These are phyloP conservation scores for Cercospora beticola DNA, from an alignment of 2,329 filamentous ascomycete genomes.

Conservation along the genomic window DNA sequence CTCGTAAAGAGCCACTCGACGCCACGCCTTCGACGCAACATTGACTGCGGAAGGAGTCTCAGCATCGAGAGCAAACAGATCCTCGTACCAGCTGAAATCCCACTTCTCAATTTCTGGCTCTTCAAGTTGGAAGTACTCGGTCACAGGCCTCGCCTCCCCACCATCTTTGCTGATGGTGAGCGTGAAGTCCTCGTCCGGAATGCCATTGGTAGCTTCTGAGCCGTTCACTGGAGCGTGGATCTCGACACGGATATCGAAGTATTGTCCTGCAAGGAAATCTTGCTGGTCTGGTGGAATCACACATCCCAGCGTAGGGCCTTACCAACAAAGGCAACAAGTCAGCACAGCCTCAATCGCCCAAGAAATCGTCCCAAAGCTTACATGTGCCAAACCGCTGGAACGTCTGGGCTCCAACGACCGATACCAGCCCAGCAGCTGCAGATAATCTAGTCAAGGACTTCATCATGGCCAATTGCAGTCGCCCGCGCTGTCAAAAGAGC, in stretches of 20 bases:
- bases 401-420: constrained; percentile 47
- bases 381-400: constrained; percentile 58
- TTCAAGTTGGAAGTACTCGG: constrained; percentile 66
- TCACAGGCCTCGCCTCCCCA: constrained; percentile 53
- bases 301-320: constrained; percentile 56
- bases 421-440: constrained; percentile 13
- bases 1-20: constrained; percentile 72
- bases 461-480: constrained; percentile 13
- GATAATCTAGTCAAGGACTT: constrained; percentile 19
- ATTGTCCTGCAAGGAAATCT: constrained; percentile 80
- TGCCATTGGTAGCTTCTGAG: constrained; percentile 66
- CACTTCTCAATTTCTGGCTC: constrained; percentile 76
- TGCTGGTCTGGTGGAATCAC: constrained; percentile 63
- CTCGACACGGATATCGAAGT: constrained; percentile 80
- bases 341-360: constrained; percentile 42
- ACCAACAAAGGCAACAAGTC: constrained; percentile 55
- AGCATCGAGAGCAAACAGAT: constrained; percentile 74
- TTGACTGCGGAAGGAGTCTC: constrained; percentile 71
- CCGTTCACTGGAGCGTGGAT: constrained; percentile 65
- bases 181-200: constrained; percentile 72
- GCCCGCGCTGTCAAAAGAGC: constrained; percentile 3
- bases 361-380: constrained; percentile 1
- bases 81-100: constrained; percentile 82
- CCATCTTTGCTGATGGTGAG: constrained; percentile 70
- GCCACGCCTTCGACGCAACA: constrained; percentile 76